Base-by-base conservation (phyloP, 2,329 filamentous ascomycete genomes). In the Fusarium multiceps region DNA sequence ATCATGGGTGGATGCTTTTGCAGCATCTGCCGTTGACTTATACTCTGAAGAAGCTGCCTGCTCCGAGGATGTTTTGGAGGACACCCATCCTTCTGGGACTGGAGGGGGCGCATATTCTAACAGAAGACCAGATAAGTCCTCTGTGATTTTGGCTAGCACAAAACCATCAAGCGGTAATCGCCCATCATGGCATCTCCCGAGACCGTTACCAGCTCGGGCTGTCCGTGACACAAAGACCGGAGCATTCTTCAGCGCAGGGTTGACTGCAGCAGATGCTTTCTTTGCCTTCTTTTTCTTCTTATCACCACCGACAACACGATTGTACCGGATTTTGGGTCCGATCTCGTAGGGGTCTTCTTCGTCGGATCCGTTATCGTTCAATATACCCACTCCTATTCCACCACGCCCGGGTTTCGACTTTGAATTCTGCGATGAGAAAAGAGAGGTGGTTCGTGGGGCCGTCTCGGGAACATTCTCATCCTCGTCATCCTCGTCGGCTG, bases 301-400 rank as follows among this genome's bases (percentile, higher is more conserved):
- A 68, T 94, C 91, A 0, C 90, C 92, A 20, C 93, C 94, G 63
- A 98, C 88, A 7, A 91, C 86, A 42, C 90, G 88, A 73, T 93
- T 97, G 79, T 97, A 97, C 14, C 91, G 93, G 77, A 98, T 97
- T 71, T 90, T 91, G 0, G 96, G 96, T 0, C 95, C 95, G 55
- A 98, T 90, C 61, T 95, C 92, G 77, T 97, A 98, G 0, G 93
- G 92, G 75, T 98, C 94, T 74, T 98, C 96, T 47, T 98, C 94
- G 72, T 98, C 96, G 7, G 95, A 98, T 13, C 94, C 94, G 21
- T 91, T 96, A 72, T 98, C 95, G 74, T 98, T 98, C 47, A 98
- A 81, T 3, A 98, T 85, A 0, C 95, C 95, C 16, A 97, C 90
- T 1, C 95, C 95, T 69, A 98, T 93, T 0, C 92, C 93, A 4